Conservation (phyloP, 805 yeast genomes). For the Cephaloascus fragrans region DNA sequence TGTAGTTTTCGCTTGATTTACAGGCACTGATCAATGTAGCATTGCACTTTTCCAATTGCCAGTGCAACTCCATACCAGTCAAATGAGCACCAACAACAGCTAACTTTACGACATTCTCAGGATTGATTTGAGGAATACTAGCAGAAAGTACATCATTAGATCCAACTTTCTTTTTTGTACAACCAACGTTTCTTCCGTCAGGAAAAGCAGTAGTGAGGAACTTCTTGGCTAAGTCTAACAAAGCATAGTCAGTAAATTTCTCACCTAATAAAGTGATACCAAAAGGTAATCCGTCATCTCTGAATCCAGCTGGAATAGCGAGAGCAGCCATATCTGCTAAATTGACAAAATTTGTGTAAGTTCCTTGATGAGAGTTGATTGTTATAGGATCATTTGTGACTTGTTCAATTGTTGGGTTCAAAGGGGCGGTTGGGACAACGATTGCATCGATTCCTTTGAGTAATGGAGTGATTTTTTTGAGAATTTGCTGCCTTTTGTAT, state of each 20-base stretch:
- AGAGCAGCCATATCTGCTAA: conserved; percentile 88
- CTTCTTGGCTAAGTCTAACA: conserved; percentile 71
- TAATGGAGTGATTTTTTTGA: conserved; percentile 49
- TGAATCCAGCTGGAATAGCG: conserved; percentile 86
- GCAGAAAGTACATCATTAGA: conserved; percentile 35
- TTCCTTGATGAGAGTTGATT: conserved; percentile 87
- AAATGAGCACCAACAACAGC: conserved; percentile 98
- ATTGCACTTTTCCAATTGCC: conserved; percentile 83
- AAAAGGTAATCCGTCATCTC: conserved; percentile 78
- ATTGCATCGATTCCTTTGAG: conserved; percentile 62
- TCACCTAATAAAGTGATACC: conserved; percentile 82
- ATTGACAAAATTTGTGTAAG: conserved; percentile 97
- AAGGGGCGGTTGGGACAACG: conserved; percentile 89
- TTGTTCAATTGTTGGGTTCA: conserved; percentile 74
- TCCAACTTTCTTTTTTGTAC: conserved; percentile 24
- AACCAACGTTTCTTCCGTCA: conserved; percentile 47
- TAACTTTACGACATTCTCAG: conserved; percentile 41
- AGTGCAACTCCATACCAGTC: conserved; percentile 78
- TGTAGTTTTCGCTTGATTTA: conserved; percentile 61
- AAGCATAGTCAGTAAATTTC: conserved; percentile 82
- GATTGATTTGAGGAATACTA: conserved; percentile 32
- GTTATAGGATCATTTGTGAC: conserved; percentile 69
- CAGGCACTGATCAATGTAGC: conserved; percentile 64
- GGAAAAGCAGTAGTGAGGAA: conserved; percentile 44
- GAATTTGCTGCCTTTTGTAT: conserved; percentile 74